phyloP scores from a whole-genome alignment of 2,329 filamentous ascomycete genomes.

The Penicillium sp. region DNA sequence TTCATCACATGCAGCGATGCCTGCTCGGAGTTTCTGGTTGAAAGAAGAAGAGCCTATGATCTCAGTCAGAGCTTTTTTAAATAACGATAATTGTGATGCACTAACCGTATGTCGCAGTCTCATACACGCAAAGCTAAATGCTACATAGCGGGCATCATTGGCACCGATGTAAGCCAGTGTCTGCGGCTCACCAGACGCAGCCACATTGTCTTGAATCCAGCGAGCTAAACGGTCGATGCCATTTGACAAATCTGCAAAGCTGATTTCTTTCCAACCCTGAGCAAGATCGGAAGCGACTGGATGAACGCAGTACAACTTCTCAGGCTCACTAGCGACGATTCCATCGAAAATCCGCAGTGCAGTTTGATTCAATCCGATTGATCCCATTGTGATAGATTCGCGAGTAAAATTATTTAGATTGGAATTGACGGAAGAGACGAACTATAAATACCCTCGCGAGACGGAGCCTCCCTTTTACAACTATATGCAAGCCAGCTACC shows the following conservation, averaged over 20 bases:
- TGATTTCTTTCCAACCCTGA: conserved; percentile 10
- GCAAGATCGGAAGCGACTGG: conserved; percentile 6
- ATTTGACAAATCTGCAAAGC: conserved; percentile 2
- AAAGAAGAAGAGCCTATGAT: conserved; percentile 1
- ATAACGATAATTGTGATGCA: too few species aligned
- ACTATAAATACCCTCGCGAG: too few species aligned
- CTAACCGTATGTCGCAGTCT: conserved; percentile 11
- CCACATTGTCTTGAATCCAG: conserved; percentile 11
- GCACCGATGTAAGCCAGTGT: conserved; percentile 16
- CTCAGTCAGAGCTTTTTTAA: too few species aligned
- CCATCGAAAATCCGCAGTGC: conserved; percentile 3
- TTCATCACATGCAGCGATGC: conserved; percentile 17
- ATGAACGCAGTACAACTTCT: conserved; percentile 8
- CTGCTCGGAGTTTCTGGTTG: conserved; percentile 20
- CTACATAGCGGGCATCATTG: conserved; percentile 19
- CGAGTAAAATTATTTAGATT: too few species aligned
- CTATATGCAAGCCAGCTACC: too few species aligned
- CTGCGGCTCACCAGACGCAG: conserved; percentile 1
- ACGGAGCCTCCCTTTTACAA: too few species aligned
- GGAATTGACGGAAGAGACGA: too few species aligned
- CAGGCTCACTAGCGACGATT: conserved; percentile 1
- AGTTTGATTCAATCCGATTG: neutral
- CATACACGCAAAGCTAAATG: conserved; percentile 18
- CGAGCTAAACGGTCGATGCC: conserved; percentile 11
- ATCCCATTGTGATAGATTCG: conserved; percentile 2